Conservation (phyloP, 257 asterid genomes). For the Forsythia viridissima region DNA sequence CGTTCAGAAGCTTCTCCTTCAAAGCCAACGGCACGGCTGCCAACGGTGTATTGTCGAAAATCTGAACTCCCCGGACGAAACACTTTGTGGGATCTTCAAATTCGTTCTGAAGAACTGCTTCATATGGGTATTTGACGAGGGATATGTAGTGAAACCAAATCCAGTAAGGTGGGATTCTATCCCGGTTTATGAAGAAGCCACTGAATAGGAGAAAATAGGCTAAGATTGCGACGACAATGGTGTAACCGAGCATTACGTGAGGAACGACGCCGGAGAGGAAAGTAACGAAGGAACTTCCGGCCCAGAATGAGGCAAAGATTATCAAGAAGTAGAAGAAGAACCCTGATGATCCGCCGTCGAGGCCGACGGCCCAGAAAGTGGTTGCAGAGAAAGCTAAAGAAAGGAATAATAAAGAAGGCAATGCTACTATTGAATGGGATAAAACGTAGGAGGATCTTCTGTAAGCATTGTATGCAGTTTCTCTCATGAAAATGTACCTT, state of each 20-base stretch:
- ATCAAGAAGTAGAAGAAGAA: constrained; percentile 30
- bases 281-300: constrained; percentile 45
- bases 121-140: constrained; percentile 40
- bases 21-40: constrained; percentile 10
- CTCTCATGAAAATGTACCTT: constrained; percentile 48
- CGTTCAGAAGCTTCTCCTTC: constrained; percentile 29
- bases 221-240: constrained; percentile 33
- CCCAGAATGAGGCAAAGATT: constrained; percentile 46
- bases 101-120: constrained; percentile 41
- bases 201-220: constrained; percentile 41
- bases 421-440: constrained; percentile 37
- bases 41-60: constrained; percentile 37
- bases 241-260: constrained; percentile 33
- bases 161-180: constrained; percentile 44
- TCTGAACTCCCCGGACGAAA: constrained; percentile 42
- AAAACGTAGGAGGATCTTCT: constrained; percentile 38
- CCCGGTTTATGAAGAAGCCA: constrained; percentile 36
- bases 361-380: constrained; percentile 48
- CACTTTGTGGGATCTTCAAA: constrained; percentile 32
- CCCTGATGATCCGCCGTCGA: constrained; percentile 34
- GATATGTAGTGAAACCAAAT: constrained; percentile 51
- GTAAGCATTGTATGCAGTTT: constrained; percentile 47
- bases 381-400: constrained; percentile 30
- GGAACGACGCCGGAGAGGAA: constrained; percentile 44
- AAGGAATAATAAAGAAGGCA: constrained; percentile 36